Conservation (phyloP, 208 protist genomes). For the Tritrichomonas foetus region DNA sequence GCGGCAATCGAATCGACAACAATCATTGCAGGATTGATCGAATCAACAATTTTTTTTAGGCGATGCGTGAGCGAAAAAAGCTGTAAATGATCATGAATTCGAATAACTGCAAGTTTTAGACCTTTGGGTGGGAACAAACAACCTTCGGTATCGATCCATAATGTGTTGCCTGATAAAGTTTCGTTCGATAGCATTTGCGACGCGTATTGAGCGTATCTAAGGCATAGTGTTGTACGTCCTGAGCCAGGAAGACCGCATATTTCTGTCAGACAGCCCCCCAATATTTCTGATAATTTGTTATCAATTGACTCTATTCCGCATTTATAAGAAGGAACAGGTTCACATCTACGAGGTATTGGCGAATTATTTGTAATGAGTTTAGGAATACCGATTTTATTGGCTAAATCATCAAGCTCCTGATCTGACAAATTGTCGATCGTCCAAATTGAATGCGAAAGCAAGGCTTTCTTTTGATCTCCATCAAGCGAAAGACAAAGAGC, state of each 20-base stretch:
- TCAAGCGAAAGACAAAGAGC: background rate
- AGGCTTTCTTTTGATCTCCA: background rate
- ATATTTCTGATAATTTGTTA: background rate
- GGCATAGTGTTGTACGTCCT: background rate
- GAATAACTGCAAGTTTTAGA: background rate
- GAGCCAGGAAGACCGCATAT: slow-evolving; percentile 1
- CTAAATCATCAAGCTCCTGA: background rate
- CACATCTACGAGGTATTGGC: background rate
- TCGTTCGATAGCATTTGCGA: background rate
- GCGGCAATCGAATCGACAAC: slow-evolving; percentile 25
- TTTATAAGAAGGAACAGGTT: background rate
- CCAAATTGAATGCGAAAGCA: background rate
- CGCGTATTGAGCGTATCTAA: background rate
- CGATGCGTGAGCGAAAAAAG: background rate
- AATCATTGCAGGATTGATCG: background rate
- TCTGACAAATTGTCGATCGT: background rate
- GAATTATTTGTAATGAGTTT: background rate
- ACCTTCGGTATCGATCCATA: slow-evolving; percentile 38
- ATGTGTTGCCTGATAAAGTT: background rate
- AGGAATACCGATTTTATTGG: background rate
- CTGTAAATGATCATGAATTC: background rate
- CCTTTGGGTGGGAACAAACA: background rate
- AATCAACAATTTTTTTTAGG: background rate
- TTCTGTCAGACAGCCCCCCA: background rate
- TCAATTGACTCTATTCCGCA: background rate